A percentile compares a stretch with the other conserved stretches of the same genome.
phyloP scores from a whole-genome alignment of 352 stramenopile species.

The Phytophthora pinifolia region DNA sequence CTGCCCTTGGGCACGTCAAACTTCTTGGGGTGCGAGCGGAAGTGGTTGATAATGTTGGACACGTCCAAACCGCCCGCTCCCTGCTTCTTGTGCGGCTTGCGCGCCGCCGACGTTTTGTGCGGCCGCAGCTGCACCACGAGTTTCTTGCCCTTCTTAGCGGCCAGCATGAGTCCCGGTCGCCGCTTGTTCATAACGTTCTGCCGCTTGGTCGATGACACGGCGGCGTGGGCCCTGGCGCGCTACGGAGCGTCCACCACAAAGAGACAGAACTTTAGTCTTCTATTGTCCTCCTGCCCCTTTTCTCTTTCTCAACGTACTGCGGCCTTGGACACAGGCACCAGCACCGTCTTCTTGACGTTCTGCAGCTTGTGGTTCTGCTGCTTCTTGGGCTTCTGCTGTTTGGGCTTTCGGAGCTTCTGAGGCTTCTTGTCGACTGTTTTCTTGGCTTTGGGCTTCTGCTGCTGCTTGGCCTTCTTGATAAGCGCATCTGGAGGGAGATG shows the following conservation, averaged over 20 bases:
- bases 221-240: constrained; percentile 44
- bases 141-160: constrained; percentile 31
- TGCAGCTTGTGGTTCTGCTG: constrained; percentile 49
- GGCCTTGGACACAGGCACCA: constrained; percentile 64
- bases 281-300: neutral
- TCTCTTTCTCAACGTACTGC: constrained; percentile 33
- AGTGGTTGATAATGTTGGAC: constrained; percentile 81
- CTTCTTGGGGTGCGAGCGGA: constrained; percentile 74
- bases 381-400: constrained; percentile 25
- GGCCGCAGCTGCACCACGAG: constrained; percentile 42
- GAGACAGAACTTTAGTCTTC: neutral
- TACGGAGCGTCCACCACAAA: constrained; percentile 11
- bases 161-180: constrained; percentile 51
- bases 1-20: constrained; percentile 79
- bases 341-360: constrained; percentile 77
- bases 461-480: constrained; percentile 46
- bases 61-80: constrained; percentile 47
- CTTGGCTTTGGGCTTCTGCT: constrained; percentile 22
- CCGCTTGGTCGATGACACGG: constrained; percentile 57
- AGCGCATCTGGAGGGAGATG: constrained; percentile 34
- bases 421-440: constrained; percentile 10
- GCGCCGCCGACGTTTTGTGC: constrained; percentile 44
- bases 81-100: constrained; percentile 29
- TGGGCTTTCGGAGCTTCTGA: constrained; percentile 2
- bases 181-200: constrained; percentile 76